Evolutionary conservation across 2,329 filamentous ascomycete genomes (phyloP).

Genomic region (Aspergillus amoenus): DNA sequence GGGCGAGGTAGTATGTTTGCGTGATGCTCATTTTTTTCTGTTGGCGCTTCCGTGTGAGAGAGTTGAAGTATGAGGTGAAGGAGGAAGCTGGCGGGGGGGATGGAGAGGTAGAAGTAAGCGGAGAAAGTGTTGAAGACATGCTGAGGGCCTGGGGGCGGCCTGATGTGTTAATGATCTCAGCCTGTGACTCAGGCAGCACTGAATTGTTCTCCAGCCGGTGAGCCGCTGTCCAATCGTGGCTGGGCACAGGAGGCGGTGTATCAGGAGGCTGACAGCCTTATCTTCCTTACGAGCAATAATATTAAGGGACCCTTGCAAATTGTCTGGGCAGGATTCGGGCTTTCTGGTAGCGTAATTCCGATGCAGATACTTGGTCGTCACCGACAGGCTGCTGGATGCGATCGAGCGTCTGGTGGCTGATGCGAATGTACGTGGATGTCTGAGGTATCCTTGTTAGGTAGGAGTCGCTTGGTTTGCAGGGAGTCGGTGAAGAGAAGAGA

Average conservation of each 20-base stretch:
- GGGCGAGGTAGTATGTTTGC: constrained; percentile 97
- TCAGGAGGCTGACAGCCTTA: constrained; percentile 19
- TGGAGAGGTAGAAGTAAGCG: neutral
- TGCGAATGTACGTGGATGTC: constrained; percentile 4
- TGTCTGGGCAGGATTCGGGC: neutral
- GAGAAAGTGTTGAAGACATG: constrained; percentile 21
- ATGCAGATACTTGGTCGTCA: neutral
- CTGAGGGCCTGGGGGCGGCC: constrained; percentile 19
- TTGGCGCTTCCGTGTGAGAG: constrained; percentile 40
- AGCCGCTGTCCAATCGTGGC: constrained; percentile 26
- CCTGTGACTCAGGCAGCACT: constrained; percentile 29
- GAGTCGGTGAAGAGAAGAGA: constrained; percentile 4
- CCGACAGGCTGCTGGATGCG: neutral
- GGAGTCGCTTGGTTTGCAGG: neutral
- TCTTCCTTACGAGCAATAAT: constrained; percentile 3
- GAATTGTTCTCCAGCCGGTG: constrained; percentile 15
- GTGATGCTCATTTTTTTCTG: constrained; percentile 95
- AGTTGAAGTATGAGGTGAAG: constrained; percentile 42
- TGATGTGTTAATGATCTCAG: constrained; percentile 30
- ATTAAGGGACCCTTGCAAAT: neutral
- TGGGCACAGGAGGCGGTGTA: constrained; percentile 28
- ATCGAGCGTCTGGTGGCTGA: neutral
- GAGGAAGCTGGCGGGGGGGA: constrained; percentile 20
- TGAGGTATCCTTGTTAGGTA: constrained; percentile 8
- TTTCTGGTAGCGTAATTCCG: neutral